These are phyloP conservation scores for Colletotrichum acutatum DNA, from an alignment of 2,329 filamentous ascomycete genomes.

Conservation along the genomic window DNA sequence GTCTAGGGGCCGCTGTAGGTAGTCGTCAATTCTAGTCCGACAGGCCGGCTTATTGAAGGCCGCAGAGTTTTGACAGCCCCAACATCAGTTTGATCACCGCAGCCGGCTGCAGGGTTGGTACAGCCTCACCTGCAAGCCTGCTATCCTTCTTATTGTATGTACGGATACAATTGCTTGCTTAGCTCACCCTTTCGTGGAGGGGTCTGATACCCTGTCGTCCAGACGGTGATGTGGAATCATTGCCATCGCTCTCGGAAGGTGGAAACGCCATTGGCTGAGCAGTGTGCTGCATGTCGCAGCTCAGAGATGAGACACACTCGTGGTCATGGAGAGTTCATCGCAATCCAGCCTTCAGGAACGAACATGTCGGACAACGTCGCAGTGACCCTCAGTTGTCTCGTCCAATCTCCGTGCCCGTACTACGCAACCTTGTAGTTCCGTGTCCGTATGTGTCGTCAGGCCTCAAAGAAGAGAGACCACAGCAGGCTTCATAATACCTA, in stretches of 20 bases:
- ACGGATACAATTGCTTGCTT: conserved; percentile 9
- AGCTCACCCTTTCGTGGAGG: conserved; percentile 5
- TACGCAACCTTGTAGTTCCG: background rate
- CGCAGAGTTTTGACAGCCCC: background rate
- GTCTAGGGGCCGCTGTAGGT: background rate
- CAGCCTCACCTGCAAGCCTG: conserved; percentile 10
- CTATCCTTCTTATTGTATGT: background rate
- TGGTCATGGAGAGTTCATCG: conserved; percentile 9
- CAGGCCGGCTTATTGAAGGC: background rate
- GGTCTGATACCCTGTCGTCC: conserved; percentile 19
- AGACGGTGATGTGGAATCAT: conserved; percentile 30
- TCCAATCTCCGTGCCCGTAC: background rate
- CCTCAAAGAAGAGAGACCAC: background rate
- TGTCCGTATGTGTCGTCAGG: background rate
- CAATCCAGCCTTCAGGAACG: conserved; percentile 4
- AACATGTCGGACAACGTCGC: conserved; percentile 3
- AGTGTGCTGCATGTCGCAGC: conserved; percentile 31
- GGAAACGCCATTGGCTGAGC: conserved; percentile 11
- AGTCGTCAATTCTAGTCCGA: background rate
- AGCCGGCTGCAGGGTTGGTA: background rate
- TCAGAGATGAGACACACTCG: conserved; percentile 16
- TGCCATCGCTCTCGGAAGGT: conserved; percentile 8
- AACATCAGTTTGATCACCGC: background rate
- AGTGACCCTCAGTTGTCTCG: background rate
- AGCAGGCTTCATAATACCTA: background rate